Percentiles rank a stretch among this genome's conserved stretches.
Conservation (phyloP, 2,329 filamentous ascomycete genomes). For the Grosmannia huntii region DNA sequence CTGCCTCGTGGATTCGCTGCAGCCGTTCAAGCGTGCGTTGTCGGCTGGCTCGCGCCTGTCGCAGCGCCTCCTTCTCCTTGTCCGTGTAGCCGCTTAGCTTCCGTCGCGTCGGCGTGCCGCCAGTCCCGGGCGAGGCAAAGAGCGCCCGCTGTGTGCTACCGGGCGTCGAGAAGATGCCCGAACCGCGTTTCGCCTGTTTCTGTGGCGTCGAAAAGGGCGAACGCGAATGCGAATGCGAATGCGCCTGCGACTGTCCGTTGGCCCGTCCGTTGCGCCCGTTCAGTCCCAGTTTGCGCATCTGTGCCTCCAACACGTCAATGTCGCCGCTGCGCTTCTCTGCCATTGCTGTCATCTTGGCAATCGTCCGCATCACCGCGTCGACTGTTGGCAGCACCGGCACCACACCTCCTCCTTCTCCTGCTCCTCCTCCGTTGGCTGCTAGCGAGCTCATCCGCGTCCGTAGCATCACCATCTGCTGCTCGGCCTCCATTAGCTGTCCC, state of each 20-base stretch:
- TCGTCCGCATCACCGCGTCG: slow-evolving; percentile 83
- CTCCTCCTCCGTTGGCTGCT: slow-evolving; percentile 27
- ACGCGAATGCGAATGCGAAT: neutral
- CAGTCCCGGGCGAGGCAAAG: slow-evolving; percentile 16
- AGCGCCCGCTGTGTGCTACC: slow-evolving; percentile 22
- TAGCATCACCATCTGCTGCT: slow-evolving; percentile 67
- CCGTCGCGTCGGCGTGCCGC: slow-evolving; percentile 37
- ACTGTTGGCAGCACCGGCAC: slow-evolving; percentile 59
- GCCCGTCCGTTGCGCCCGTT: slow-evolving; percentile 22
- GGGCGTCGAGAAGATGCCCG: slow-evolving; percentile 18
- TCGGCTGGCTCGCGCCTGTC: slow-evolving; percentile 35
- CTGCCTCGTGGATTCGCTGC: slow-evolving; percentile 27
- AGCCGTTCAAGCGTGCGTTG: slow-evolving; percentile 13
- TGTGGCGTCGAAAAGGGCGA: slow-evolving; percentile 31
- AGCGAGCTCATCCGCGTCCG: slow-evolving; percentile 61
- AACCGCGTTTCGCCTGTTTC: slow-evolving; percentile 19
- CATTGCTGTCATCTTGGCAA: slow-evolving; percentile 84
- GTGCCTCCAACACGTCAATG: slow-evolving; percentile 77
- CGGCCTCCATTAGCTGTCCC: slow-evolving; percentile 61
- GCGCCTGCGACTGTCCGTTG: slow-evolving; percentile 14
- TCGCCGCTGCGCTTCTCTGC: slow-evolving; percentile 84
- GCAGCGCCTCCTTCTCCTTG: slow-evolving; percentile 44
- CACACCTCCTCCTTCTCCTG: slow-evolving; percentile 24
- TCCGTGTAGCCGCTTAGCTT: slow-evolving; percentile 49
- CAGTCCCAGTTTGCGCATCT: slow-evolving; percentile 63